Evolutionary conservation across 805 yeast species (phyloP).

Genomic region (Starmerella tilneyi): DNA sequence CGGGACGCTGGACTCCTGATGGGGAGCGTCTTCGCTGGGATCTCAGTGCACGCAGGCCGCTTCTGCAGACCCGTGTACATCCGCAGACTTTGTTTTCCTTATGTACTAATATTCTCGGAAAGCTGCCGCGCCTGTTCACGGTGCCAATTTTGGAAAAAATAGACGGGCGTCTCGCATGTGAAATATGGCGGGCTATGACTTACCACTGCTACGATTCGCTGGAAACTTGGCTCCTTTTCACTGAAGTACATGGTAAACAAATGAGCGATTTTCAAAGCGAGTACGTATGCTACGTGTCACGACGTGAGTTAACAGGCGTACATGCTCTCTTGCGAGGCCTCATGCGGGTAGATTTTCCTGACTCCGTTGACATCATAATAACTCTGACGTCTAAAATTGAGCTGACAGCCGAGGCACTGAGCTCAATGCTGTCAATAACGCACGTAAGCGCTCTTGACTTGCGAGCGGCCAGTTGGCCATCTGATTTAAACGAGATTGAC

Average conservation of each 20-base stretch:
- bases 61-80: not conserved
- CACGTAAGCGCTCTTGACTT: slow-evolving; percentile 12
- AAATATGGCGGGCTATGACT: slow-evolving; percentile 11
- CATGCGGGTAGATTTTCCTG: slow-evolving; percentile 2
- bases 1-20: slow-evolving; percentile 12
- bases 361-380: not conserved
- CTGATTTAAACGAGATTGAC: slow-evolving; percentile 8
- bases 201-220: slow-evolving; percentile 10
- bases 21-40: slow-evolving; percentile 15
- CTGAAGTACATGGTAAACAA: not conserved
- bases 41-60: not conserved
- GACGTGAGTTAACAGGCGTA: not conserved
- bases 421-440: not conserved
- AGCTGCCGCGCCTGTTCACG: slow-evolving; percentile 1
- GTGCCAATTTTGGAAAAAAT: not conserved
- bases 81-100: slow-evolving; percentile 5
- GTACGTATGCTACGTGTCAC: not conserved
- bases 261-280: not conserved
- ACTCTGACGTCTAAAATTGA: not conserved
- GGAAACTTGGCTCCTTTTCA: slow-evolving; percentile 15
- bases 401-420: not conserved
- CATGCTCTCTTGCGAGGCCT: not conserved
- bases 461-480: slow-evolving; percentile 14
- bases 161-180: not conserved
- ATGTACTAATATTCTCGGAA: slow-evolving; percentile 5